Conservation (phyloP, 2,329 filamentous ascomycete species). For the Hymenoscyphus scutula region DNA sequence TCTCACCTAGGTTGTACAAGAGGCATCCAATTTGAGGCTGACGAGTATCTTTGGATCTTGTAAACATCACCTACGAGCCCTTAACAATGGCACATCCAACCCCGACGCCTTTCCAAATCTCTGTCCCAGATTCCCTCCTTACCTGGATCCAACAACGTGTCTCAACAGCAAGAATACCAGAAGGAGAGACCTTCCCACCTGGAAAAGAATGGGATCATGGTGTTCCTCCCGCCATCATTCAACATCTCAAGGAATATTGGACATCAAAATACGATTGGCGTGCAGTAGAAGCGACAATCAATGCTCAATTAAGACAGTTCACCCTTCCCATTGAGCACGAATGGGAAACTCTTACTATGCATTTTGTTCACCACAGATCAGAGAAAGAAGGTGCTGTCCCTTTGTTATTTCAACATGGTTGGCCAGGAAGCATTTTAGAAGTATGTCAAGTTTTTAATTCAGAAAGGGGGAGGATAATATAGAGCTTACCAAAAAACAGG, state of each 20-base stretch:
- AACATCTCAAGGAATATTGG: conserved; percentile 31
- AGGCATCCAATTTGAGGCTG: too few species aligned
- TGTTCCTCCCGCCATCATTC: conserved; percentile 19
- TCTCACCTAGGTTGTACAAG: too few species aligned
- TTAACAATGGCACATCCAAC: conserved; percentile 7
- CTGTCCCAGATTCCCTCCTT: conserved; percentile 27
- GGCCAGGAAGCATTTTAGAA: conserved; percentile 68
- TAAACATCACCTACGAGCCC: not conserved
- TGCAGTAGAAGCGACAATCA: conserved; percentile 31
- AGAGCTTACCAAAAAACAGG: conserved; percentile 32
- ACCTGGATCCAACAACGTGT: conserved; percentile 30
- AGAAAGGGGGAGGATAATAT: conserved; percentile 25
- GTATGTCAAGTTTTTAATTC: conserved; percentile 39
- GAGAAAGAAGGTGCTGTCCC: conserved; percentile 44
- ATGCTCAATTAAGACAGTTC: conserved; percentile 33
- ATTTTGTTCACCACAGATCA: conserved; percentile 61
- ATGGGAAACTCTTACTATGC: conserved; percentile 50
- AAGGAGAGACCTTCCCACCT: conserved; percentile 18
- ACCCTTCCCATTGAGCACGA: conserved; percentile 31
- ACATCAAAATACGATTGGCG: conserved; percentile 34
- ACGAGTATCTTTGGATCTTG: too few species aligned
- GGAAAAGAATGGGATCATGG: conserved; percentile 26
- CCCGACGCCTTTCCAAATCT: conserved; percentile 31
- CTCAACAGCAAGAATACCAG: conserved; percentile 27
- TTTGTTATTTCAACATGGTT: conserved; percentile 44